A percentile compares a stretch with the other conserved stretches of the same genome.
phyloP scores from a whole-genome alignment of 345 rosid genomes.

The Murraya koenigii region DNA sequence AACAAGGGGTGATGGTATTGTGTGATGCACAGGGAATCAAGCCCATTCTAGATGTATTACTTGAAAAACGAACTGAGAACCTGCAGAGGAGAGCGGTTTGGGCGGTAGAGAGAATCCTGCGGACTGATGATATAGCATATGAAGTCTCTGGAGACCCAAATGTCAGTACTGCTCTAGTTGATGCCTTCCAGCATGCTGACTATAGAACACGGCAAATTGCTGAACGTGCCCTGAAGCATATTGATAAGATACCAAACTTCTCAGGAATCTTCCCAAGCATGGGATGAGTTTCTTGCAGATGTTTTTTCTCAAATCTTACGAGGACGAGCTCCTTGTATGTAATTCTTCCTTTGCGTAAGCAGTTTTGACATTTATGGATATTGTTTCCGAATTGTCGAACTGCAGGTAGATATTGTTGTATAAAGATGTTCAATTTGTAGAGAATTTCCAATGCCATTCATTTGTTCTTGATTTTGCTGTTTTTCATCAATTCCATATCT shows the following conservation, averaged over 20 bases:
- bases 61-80: conserved; percentile 72
- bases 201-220: conserved; percentile 82
- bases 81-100: conserved; percentile 75
- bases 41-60: conserved; percentile 62
- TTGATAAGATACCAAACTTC: conserved; percentile 89
- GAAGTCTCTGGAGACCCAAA: conserved; percentile 76
- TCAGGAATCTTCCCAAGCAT: conserved; percentile 79
- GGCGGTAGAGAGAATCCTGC: conserved; percentile 84
- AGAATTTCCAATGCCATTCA: conserved; percentile 23
- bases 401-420: conserved; percentile 36
- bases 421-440: conserved; percentile 25
- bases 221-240: conserved; percentile 81
- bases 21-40: conserved; percentile 68
- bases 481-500: conserved; percentile 6
- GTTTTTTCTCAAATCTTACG: conserved; percentile 3
- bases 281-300: conserved; percentile 27
- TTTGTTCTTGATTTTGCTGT: conserved; percentile 19
- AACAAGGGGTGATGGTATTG: conserved; percentile 58
- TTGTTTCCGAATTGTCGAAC: conserved; percentile 4
- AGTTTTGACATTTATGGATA: conserved; percentile 18
- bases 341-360: conserved; percentile 12
- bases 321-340: conserved; percentile 22
- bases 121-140: conserved; percentile 68
- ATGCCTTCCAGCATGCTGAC: conserved; percentile 90
- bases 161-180: conserved; percentile 81